Evolutionary conservation across 129 eudicot genomes (phyloP), one percentile per base, ranked within the genome.

Genomic region (Erigeron canadensis): DNA sequence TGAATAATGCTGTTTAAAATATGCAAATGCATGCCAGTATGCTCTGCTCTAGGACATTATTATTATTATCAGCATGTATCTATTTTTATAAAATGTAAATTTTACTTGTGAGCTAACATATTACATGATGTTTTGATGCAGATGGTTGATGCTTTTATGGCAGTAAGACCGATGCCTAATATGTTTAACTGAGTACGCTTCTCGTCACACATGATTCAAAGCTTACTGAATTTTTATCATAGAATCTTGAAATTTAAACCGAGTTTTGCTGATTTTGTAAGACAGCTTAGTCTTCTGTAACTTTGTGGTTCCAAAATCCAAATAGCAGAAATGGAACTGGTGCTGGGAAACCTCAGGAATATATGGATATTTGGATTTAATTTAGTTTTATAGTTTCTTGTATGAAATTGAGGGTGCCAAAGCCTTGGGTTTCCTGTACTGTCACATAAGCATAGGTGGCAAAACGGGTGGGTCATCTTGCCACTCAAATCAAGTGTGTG

Each of bases 91-190:
- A 16, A 50, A 50, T 50, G 56, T 5, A 1, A 5, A 50, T 8
- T 5, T 48, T 4, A 2, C 61, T 9, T 50, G 34, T 28, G 0
- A 21, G 54, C 9, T 15, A 17, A 22, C 41, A 53, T 17, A 13
- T 50, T 63, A 48, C 15, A 15, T 17, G 45, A 28, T 70, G 56
- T 75, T 78, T 45, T 44, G 70, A 22, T 78, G 73, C 90, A 91
- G 97, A 88, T 88, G 96, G 97, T 91, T 41, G 97, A 86, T 60
- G 94, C 93, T 0, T 91, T 91, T 83, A 91, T 88, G 97, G 97
- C 97, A 0, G 91, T 91, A n/a, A 79, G 97, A 74, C 96, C 96
- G 13, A 89, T 91, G 63, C 97, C 96, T 12, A 79, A 80, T 76
- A 91, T 88, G 97, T 91, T 91, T 69, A 79, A 55, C 79, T 88